Conservation (phyloP, 1,284 basidiomycete species). For the Schizophyllum commune region DNA sequence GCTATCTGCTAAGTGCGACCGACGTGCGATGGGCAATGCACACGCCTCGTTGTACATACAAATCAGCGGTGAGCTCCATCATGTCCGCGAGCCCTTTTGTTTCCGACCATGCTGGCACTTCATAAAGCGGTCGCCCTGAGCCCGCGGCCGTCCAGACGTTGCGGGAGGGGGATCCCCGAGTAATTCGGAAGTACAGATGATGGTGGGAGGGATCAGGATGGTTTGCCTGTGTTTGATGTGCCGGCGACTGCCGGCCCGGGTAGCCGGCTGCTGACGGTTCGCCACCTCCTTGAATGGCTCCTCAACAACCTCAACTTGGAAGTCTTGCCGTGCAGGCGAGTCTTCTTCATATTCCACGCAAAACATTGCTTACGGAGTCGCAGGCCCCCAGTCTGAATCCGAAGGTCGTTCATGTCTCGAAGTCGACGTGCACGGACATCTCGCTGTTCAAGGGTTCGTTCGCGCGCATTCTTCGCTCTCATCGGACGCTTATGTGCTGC, state of each 20-base stretch:
- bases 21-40: not conserved
- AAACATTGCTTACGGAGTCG: not conserved
- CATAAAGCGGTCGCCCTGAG: too few relatives aligned
- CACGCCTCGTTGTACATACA: not conserved
- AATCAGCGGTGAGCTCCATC: not conserved
- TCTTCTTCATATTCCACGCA: not conserved
- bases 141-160: too few relatives aligned
- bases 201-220: not conserved
- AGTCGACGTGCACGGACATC: conserved; percentile 72
- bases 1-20: not conserved
- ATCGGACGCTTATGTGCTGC: not conserved
- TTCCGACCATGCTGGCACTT: too few relatives aligned
- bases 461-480: conserved; percentile 4
- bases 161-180: not conserved
- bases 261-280: not conserved
- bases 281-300: conserved; percentile 6
- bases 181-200: not conserved
- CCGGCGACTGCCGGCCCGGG: not conserved
- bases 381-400: conserved; percentile 41
- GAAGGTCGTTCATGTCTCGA: conserved; percentile 43
- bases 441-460: conserved; percentile 73
- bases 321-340: conserved; percentile 55
- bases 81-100: too few relatives aligned
- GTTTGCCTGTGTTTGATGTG: not conserved
- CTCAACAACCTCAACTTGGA: conserved; percentile 49